phyloP scores from a whole-genome alignment of 2,329 filamentous ascomycete species.

The Aspergillus proliferans region DNA sequence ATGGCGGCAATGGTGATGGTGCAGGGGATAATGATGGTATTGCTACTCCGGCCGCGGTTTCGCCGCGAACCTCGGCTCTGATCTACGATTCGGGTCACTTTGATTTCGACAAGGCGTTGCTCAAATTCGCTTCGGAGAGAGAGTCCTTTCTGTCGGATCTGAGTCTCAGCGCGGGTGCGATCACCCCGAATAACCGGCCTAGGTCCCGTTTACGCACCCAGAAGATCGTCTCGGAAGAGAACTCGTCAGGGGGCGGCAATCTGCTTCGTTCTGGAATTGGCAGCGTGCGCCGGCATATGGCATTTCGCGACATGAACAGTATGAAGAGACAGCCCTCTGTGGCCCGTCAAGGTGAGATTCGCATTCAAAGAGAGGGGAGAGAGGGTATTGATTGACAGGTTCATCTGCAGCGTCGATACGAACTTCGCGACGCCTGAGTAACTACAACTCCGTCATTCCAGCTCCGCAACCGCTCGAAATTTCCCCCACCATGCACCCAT shows the following conservation, averaged over 20 bases:
- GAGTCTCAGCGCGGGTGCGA: constrained; percentile 77
- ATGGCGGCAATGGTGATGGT: not conserved
- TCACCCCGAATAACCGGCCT: constrained; percentile 58
- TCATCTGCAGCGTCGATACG: constrained; percentile 56
- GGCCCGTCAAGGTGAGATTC: constrained; percentile 63
- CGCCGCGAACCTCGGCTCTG: constrained; percentile 30
- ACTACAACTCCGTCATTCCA: constrained; percentile 97
- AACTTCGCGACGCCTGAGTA: constrained; percentile 83
- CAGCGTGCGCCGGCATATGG: constrained; percentile 86
- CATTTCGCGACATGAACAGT: constrained; percentile 91
- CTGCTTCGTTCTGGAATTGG: constrained; percentile 60
- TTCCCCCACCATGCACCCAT: constrained; percentile 88
- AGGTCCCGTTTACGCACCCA: constrained; percentile 76
- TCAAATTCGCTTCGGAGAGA: constrained; percentile 92
- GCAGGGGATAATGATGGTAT: not conserved
- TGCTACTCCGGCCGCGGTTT: constrained; percentile 11
- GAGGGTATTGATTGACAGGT: constrained; percentile 8
- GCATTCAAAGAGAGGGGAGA: not conserved
- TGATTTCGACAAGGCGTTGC: constrained; percentile 86
- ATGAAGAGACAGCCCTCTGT: constrained; percentile 77
- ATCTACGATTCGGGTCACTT: constrained; percentile 55
- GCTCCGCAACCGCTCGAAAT: constrained; percentile 83
- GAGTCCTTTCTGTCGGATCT: constrained; percentile 91
- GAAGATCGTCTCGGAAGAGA: constrained; percentile 71
- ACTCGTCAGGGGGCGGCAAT: constrained; percentile 34